phyloP scores from a whole-genome alignment of 2,329 filamentous ascomycete genomes.

The Akanthomyces dipterigenus region DNA sequence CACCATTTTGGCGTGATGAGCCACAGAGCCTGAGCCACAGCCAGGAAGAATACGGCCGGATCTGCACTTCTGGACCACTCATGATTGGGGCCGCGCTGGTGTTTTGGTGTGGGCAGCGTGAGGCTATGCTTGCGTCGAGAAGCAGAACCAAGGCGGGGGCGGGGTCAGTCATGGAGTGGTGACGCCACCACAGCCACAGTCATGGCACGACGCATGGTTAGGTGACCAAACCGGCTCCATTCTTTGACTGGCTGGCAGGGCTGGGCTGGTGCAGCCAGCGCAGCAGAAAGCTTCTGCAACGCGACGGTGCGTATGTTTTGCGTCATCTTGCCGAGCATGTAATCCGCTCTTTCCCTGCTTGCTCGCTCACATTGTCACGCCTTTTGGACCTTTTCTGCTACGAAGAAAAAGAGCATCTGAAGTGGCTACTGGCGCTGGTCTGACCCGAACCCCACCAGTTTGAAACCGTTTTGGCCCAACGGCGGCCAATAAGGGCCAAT shows the following conservation, averaged over 20 bases:
- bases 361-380: neutral
- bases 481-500: neutral
- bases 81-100: neutral
- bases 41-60: neutral
- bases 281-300: neutral
- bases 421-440: neutral
- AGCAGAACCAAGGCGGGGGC: conserved; percentile 5
- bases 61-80: neutral
- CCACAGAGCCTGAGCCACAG: conserved; percentile 1
- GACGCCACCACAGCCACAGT: conserved; percentile 22
- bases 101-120: no score
- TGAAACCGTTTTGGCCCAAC: conserved; percentile 7
- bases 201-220: no score
- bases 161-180: conserved; percentile 12
- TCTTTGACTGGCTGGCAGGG: no score
- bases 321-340: conserved; percentile 7
- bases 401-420: no score
- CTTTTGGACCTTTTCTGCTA: neutral
- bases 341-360: neutral
- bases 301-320: conserved; percentile 8
- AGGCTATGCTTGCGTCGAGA: neutral
- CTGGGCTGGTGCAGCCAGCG: no score
- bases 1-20: neutral
- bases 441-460: neutral
- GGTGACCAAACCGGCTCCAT: no score